phyloP scores from a whole-genome alignment of 768 basidiomycete genomes.

The Fistulinella prunicolor region DNA sequence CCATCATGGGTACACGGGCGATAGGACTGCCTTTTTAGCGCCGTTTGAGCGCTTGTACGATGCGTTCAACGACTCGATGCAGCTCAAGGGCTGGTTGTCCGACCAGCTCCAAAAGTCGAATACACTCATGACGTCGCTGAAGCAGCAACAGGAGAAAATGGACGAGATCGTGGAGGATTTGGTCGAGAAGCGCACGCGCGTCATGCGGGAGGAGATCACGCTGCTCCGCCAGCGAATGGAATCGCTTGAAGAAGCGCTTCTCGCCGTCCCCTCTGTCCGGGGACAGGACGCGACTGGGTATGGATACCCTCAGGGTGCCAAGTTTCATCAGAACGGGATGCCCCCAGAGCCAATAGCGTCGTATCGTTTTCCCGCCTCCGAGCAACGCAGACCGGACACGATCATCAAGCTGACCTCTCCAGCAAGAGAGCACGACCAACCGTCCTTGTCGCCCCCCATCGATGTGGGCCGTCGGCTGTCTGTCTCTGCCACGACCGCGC shows the following conservation, averaged over 20 bases:
- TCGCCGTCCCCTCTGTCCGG: constrained; percentile 21
- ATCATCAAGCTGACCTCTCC: constrained; percentile 41
- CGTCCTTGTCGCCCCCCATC: constrained; percentile 45
- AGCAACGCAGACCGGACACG: constrained; percentile 34
- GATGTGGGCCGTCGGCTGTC: too few relatives aligned
- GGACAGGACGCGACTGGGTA: constrained; percentile 14
- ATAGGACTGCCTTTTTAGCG: constrained; percentile 74
- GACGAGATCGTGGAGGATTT: constrained; percentile 55
- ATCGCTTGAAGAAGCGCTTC: constrained; percentile 57
- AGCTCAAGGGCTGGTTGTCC: constrained; percentile 72
- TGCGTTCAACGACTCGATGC: constrained; percentile 73
- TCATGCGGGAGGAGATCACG: constrained; percentile 59
- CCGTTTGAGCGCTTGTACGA: constrained; percentile 87
- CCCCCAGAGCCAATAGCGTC: constrained; percentile 34
- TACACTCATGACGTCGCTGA: constrained; percentile 47
- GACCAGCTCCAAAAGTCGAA: constrained; percentile 70
- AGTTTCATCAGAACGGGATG: constrained; percentile 39
- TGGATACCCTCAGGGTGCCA: constrained; percentile 17
- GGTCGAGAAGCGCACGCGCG: constrained; percentile 59
- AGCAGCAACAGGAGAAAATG: constrained; percentile 62
- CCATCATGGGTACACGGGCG: constrained; percentile 55
- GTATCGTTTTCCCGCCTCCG: constrained; percentile 49
- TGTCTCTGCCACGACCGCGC: too few relatives aligned
- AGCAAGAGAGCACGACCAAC: constrained; percentile 38
- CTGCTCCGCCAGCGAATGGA: constrained; percentile 62